phyloP scores from a whole-genome alignment of 768 basidiomycete genomes.

The Lactifluus piperatus region DNA sequence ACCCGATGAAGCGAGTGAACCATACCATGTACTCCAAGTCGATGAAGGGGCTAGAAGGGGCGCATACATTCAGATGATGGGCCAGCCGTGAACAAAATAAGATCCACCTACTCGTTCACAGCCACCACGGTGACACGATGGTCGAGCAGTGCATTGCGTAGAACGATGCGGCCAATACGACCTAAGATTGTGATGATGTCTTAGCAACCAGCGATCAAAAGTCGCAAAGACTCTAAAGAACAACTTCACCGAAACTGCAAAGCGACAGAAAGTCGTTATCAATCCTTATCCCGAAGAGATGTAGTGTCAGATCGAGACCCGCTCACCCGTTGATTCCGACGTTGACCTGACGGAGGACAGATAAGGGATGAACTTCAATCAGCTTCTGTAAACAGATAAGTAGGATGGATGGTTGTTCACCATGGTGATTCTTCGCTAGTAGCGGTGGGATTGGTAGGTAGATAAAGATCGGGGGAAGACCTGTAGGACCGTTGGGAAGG shows the following conservation, averaged over 20 bases:
- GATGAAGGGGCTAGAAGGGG: slow-evolving; percentile 77
- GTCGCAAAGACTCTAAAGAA: background rate
- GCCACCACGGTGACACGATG: slow-evolving; percentile 80
- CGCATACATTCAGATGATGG: background rate
- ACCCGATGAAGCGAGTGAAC: background rate
- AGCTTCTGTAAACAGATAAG: background rate
- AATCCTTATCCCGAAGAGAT: background rate
- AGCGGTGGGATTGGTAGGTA: background rate
- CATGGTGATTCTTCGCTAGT: background rate
- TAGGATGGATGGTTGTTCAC: background rate
- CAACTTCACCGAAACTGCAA: slow-evolving; percentile 59
- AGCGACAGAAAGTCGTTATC: slow-evolving; percentile 5
- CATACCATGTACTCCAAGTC: slow-evolving; percentile 92
- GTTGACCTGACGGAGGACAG: slow-evolving; percentile 44
- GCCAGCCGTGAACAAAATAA: background rate
- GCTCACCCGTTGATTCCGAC: slow-evolving; percentile 93
- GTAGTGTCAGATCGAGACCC: slow-evolving; percentile 27
- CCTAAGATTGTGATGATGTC: slow-evolving; percentile 38
- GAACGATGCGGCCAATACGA: slow-evolving; percentile 98
- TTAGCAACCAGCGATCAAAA: background rate
- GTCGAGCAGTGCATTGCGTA: slow-evolving; percentile 82
- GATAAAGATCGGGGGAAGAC: slow-evolving; percentile 1
- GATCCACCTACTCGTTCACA: slow-evolving; percentile 73
- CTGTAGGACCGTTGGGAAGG: slow-evolving; percentile 6
- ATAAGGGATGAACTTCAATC: background rate